Evolutionary conservation across 2,329 filamentous ascomycete species (phyloP), one percentile per base, ranked within the genome.

Genomic region (Fusarium penzigii): DNA sequence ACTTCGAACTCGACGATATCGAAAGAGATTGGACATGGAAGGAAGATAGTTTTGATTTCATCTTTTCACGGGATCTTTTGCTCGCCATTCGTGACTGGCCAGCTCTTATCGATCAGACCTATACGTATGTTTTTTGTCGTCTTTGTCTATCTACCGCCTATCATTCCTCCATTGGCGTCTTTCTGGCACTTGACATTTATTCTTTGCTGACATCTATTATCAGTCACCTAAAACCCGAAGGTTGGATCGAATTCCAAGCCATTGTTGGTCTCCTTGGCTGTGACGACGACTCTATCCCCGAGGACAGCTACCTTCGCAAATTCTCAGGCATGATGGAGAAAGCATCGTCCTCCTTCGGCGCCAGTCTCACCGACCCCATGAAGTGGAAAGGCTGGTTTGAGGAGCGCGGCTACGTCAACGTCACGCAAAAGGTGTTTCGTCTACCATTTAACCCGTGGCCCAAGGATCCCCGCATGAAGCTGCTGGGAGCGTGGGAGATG

Each of bases 371-470:
- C 17, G 64, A 62, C 3, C 65, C 66, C 0, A 56, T 61, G 44
- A 55, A 58, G 25, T 69, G 64, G 59, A 66, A 62, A 41, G 48
- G 48, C 13, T 71, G 72, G 54, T 67, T 83, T 45, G 65, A 70
- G n/a, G 74, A 76, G 3, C 77, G 76, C 1, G 82, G 81, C 1
- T 84, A 83, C 56, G 65, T 69, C 39, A 72, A 82, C 52, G 74
- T 84, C 0, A 65, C 66, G 1, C 75, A 81, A 55, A 67, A 71
- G 5, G 63, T 77, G 9, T 77, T 70, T 59, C 77, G 75, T 63
- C 72, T 78, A 58, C 78, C 79, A 0, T 70, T 73, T 48, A 78
- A 76, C 55, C 67, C 72, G 2, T 82, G 79, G 79, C 74, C 78
- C 1, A 78, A 75, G 42, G 75, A 79, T 32, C 70, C 70, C 7